Base-by-base conservation (phyloP, 202 grass and related monocot species). In the Digitaria exilis region DNA sequence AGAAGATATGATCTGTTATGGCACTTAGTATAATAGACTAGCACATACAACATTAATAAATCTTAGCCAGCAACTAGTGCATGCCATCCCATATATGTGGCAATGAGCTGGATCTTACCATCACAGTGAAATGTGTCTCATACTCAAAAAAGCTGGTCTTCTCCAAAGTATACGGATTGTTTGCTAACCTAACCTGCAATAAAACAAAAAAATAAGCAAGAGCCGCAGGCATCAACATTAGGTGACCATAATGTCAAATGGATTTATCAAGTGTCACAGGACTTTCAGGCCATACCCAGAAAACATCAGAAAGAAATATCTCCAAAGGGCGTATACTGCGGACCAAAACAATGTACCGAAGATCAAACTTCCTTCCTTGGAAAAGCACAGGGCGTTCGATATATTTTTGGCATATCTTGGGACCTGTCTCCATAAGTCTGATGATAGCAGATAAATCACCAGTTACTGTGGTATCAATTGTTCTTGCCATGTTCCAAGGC, bases 361-460 rank as follows among this genome's bases (percentile, higher is more conserved):
- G 79, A 84, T 98, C 96, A 65, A 98, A 98, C 82, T 98, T 98
- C 85, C 85, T 95, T 84, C 92, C 92, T 84, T 77, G 89, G 73
- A 98, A 95, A 79, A 98, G 81, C 31, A 78, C 88, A 78, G 96
- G 90, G 24, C 42, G 32, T 45, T 98, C 95, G 37, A 98, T 98
- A 90, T 98, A 98, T 79, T 98, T 93, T 82, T 98, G 95, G 80
- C 92, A 98, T 90, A 95, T 98, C 90, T 98, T 98, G 31, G 95
- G 96, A 60, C 96, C 92, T 82, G 96, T 98, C 84, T 98, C 96
- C 89, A 93, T 93, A 80, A 95, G 89, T 75, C 96, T 86, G 86
- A 98, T 93, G 67, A 95, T 95, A 83, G 92, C 92, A 82, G 92
- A 88, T 69, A 98, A 78, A 84, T 95, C 90, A 75, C 85, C 89